Percentiles rank a stretch among this genome's conserved stretches.
Conservation (phyloP, 192 early-diverging fungal genomes). For the Phycomyces blakesleeanus region DNA sequence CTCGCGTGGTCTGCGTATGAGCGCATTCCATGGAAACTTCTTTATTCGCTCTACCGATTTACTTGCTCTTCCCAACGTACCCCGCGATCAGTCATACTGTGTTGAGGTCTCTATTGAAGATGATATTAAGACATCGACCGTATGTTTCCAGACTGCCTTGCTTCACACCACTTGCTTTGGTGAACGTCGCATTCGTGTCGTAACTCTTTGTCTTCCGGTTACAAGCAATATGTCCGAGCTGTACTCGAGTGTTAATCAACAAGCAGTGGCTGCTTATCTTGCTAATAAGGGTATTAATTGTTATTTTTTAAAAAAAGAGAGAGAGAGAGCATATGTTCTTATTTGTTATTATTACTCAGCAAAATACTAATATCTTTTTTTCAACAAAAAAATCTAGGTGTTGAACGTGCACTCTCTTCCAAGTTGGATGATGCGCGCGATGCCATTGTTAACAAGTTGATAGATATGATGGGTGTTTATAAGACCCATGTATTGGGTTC, state of each 20-base stretch:
- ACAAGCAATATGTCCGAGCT: conserved; percentile 76
- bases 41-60: conserved; percentile 94
- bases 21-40: conserved; percentile 94
- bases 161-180: conserved; percentile 85
- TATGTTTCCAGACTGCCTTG: conserved; percentile 94
- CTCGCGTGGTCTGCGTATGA: conserved; percentile 84
- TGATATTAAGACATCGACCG: conserved; percentile 65
- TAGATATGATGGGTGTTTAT: conserved; percentile 89
- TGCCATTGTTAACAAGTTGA: conserved; percentile 79
- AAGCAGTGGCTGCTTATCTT: conserved; percentile 76
- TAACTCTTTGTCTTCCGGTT: conserved; percentile 86
- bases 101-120: conserved; percentile 81
- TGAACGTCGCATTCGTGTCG: conserved; percentile 90
- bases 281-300: conserved; percentile 80
- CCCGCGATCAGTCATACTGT: conserved; percentile 86
- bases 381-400: conserved; percentile 59
- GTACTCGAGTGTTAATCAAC: conserved; percentile 79
- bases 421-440: conserved; percentile 94
- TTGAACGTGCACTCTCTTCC: conserved; percentile 79
- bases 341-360: neutral
- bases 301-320: neutral
- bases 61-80: conserved; percentile 86
- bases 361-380: neutral
- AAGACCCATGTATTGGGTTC: conserved; percentile 73
- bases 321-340: too few relatives aligned